Base-by-base conservation (phyloP, 805 yeast genomes). In the Yarrowia sp. region DNA sequence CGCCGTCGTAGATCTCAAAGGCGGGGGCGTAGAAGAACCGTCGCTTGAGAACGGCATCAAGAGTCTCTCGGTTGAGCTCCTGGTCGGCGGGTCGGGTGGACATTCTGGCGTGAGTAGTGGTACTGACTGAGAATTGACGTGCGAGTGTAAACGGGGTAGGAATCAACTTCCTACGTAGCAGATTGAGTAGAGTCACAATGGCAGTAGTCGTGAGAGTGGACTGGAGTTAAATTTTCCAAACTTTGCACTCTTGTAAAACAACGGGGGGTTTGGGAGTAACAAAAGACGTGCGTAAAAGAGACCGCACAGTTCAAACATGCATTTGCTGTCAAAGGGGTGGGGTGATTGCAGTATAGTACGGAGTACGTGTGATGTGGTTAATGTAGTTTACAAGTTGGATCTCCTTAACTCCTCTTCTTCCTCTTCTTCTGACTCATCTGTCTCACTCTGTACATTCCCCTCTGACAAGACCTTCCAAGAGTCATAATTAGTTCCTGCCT, bases 11-110 rank as follows among this genome's bases (percentile, higher is more conserved):
- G 72, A 94, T 87, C 78, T 95, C 99, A 76, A 95, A 95, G 43
- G 98, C 89, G 72, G 99, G 99, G 16, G 98, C 97, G 79, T 86
- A 96, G 82, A 95, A 95, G 83, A 95, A 95, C 78, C 99, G 87
- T 80, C 98, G 89, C 80, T 94, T 95, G 75, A 95, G 83, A 70
- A 93, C 91, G 79, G 90, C 88, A 80, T 95, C 99, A 76, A 95
- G 84, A 72, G 86, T 83, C 72, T 95, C 99, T 79, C 99, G 90
- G 75, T 86, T 86, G 78, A 94, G 90, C 69, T 71, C 77, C 48
- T 69, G 70, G 69, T 69, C 55, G 22, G 69, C 72, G 41, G 75
- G 75, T 32, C 72, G 70, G n/a, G 69, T 69, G 48, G 72, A 68
- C 75, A 73, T 73, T 63, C 56, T 63, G 48, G 65, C 52, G 19